These are phyloP conservation scores for Zasmidium angulare DNA, from an alignment of 2,329 filamentous ascomycete genomes.

Conservation along the genomic window DNA sequence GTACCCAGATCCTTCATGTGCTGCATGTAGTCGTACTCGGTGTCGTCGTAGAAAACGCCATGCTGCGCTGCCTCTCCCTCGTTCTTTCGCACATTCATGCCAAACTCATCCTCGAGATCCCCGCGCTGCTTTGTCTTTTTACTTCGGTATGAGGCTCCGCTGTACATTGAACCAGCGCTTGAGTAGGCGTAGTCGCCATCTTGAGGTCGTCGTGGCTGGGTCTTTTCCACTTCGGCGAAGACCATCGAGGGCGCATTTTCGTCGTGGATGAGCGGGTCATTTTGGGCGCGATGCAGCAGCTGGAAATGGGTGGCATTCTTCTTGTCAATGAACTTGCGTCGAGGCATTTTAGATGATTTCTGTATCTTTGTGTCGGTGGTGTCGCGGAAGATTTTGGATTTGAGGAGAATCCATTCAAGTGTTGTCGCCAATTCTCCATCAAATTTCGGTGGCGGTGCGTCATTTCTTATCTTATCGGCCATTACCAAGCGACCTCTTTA, in stretches of 20 bases:
- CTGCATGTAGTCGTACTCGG: slow-evolving; percentile 98
- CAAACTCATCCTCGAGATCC: slow-evolving; percentile 75
- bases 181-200: slow-evolving; percentile 30
- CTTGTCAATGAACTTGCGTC: slow-evolving; percentile 79
- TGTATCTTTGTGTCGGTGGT: not conserved
- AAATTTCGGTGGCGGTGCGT: slow-evolving; percentile 13
- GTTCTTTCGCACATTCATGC: slow-evolving; percentile 72
- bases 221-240: slow-evolving; percentile 63
- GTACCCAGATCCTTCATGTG: slow-evolving; percentile 81
- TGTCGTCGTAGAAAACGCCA: slow-evolving; percentile 93
- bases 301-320: slow-evolving; percentile 90
- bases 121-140: slow-evolving; percentile 50
- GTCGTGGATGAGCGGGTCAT: slow-evolving; percentile 97
- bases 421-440: not conserved
- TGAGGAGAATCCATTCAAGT: not conserved
- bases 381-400: not conserved
- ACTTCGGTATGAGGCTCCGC: slow-evolving; percentile 26
- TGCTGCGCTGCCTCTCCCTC: slow-evolving; percentile 95
- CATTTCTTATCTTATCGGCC: slow-evolving; percentile 6
- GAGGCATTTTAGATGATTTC: slow-evolving; percentile 61
- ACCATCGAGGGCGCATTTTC: slow-evolving; percentile 85
- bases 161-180: slow-evolving; percentile 37
- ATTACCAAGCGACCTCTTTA: slow-evolving; percentile 10
- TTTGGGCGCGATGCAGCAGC: slow-evolving; percentile 92
- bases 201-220: slow-evolving; percentile 16